Evolutionary conservation across 345 rosid species (phyloP), one percentile per base, ranked within the genome.

Genomic region (Kandelia obovata): DNA sequence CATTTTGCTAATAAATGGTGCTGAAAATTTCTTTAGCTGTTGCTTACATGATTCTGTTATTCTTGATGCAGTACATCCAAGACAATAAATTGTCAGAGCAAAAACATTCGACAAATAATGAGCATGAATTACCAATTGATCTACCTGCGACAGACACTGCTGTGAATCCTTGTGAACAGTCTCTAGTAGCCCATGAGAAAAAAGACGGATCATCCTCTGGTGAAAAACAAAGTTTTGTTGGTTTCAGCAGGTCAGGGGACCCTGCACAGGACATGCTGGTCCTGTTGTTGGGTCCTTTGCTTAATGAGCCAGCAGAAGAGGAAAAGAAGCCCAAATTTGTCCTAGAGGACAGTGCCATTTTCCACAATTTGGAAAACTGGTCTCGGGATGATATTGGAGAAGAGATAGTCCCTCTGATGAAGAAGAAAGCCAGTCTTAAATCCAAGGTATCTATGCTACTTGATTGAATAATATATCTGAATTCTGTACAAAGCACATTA

Each of bases 181-280:
- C 67, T 58, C 19, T 47, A 11, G 63, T 56, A 68, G 70, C 58
- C 19, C 7, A 19, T 27, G 57, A 64, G 16, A 62, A 30, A 19
- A 58, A 66, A 55, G 77, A 65, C 10, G 61, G 28, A 57, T 60
- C 53, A 55, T 46, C 68, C 37, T 52, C 51, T 20, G 51, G 39
- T 4, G 76, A 77, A 65, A 69, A 73, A 63, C 69, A 71, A 26
- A 57, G 32, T 65, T 51, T 67, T n/a, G 59, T 31, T 16, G 37
- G 43, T 64, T 8, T 64, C 34, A 64, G 49, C 30, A 62, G 64
- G 39, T 69, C 83, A 3, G 90, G 76, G 34, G 78, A 85, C 72
- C 76, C 86, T 69, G 80, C 87, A 32, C 84, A 71, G 66, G 86
- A 84, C 66, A 86, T 88, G 92, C 78, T 85, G 72, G 57, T 83